Percentiles rank a stretch among this genome's conserved stretches.
phyloP scores from a whole-genome alignment of 2,329 filamentous ascomycete species.

The Dothideomycetidae sp. region DNA sequence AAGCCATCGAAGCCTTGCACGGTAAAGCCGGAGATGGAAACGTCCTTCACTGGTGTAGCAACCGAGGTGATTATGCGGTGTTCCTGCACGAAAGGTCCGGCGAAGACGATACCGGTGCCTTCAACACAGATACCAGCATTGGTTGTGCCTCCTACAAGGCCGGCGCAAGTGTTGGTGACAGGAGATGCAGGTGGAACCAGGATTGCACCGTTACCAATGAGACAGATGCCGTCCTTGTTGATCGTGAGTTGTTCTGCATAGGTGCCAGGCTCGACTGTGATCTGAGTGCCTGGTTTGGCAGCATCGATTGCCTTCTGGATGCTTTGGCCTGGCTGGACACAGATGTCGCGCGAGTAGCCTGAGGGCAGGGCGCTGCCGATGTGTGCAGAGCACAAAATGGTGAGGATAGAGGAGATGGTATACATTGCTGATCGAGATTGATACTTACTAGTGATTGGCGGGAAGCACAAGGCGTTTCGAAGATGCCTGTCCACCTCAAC shows the following conservation, averaged over 20 bases:
- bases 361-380: too few species aligned
- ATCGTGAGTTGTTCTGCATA: conserved; percentile 26
- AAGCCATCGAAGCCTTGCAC: conserved; percentile 23
- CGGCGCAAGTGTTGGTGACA: conserved; percentile 20
- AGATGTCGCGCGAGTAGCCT: conserved; percentile 3
- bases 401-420: too few species aligned
- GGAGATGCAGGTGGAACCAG: conserved; percentile 17
- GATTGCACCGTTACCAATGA: conserved; percentile 19
- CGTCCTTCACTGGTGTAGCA: conserved; percentile 18
- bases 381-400: too few species aligned
- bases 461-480: too few species aligned
- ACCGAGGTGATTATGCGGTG: conserved; percentile 21
- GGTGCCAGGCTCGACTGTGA: conserved; percentile 22
- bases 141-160: conserved; percentile 19
- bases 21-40: conserved; percentile 23
- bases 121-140: conserved; percentile 25
- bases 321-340: conserved; percentile 7
- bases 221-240: too few species aligned
- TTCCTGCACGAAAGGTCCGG: conserved; percentile 21
- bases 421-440: too few species aligned
- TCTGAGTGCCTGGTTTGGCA: conserved; percentile 20
- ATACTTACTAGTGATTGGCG: too few species aligned
- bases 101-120: conserved; percentile 19
- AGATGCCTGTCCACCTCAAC: too few species aligned
- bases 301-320: conserved; percentile 23